Conservation (phyloP, 148 eudicot genomes). For the Amaranthus hypochondriacus region DNA sequence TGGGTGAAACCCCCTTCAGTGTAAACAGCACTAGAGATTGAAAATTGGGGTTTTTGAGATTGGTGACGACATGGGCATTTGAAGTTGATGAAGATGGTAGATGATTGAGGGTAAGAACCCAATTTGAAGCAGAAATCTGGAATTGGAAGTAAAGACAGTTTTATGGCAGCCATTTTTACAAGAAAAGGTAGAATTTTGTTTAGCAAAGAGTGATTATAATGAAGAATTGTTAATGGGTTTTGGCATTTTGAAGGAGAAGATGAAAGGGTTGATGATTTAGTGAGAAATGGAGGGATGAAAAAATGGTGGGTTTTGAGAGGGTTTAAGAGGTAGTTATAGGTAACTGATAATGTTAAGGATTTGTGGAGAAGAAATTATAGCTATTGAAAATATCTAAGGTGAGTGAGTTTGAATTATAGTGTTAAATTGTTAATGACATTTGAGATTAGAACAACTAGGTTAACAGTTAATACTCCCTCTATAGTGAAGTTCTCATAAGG, state of each 20-base stretch:
- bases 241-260: not conserved
- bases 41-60: slow-evolving; percentile 10
- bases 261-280: not conserved
- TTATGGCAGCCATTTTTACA: slow-evolving; percentile 21
- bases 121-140: slow-evolving; percentile 19
- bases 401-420: too few species aligned
- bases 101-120: not conserved
- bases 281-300: not conserved
- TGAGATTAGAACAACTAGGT: too few species aligned
- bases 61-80: slow-evolving; percentile 16
- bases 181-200: not conserved
- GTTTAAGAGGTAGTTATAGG: slow-evolving; percentile 9
- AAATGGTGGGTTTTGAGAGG: slow-evolving; percentile 19
- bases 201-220: not conserved
- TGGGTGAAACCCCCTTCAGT: slow-evolving; percentile 26
- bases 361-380: slow-evolving; percentile 17
- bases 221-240: not conserved
- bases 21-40: slow-evolving; percentile 27
- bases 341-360: slow-evolving; percentile 2
- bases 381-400: not conserved
- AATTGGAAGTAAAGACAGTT: slow-evolving; percentile 9
- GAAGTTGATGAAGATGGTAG: slow-evolving; percentile 8
- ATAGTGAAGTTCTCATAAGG: too few species aligned
- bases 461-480: too few species aligned
- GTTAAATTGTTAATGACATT: too few species aligned